These are phyloP conservation scores for Kluyveromyces marxianus DNA, from an alignment of 1,139 yeast species.

Conservation along the genomic window DNA sequence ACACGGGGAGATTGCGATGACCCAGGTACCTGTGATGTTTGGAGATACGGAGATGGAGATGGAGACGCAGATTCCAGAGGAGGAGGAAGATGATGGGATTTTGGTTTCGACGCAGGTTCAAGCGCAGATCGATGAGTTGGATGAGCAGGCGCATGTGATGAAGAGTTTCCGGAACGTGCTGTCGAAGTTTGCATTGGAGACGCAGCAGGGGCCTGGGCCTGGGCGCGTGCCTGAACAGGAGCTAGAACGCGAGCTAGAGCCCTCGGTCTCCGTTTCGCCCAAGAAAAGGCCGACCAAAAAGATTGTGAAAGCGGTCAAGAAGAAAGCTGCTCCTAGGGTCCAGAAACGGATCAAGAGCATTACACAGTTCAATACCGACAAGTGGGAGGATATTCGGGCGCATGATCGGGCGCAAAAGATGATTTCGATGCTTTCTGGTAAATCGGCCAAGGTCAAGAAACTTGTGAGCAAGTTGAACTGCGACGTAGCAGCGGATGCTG, in stretches of 20 bases:
- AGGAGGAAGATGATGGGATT: slow-evolving; percentile 8
- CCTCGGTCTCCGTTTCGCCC: too few species aligned
- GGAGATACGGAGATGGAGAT: slow-evolving; percentile 7
- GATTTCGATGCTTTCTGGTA: slow-evolving; percentile 25
- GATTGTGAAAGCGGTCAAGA: background rate
- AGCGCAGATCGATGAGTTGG: slow-evolving; percentile 23
- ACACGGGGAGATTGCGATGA: slow-evolving; percentile 2
- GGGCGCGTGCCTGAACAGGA: background rate
- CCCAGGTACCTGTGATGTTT: slow-evolving; percentile 6
- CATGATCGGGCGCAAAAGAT: slow-evolving; percentile 17
- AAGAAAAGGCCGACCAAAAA: too few species aligned
- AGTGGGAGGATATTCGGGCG: slow-evolving; percentile 10
- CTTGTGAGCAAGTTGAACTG: slow-evolving; percentile 12
- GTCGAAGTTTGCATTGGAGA: slow-evolving; percentile 7
- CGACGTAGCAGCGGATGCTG: slow-evolving; percentile 1
- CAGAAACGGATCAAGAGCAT: slow-evolving; percentile 8
- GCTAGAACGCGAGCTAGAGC: too few species aligned
- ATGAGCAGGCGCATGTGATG: slow-evolving; percentile 15
- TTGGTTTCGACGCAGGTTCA: slow-evolving; percentile 29
- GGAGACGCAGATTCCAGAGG: slow-evolving; percentile 6
- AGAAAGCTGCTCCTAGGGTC: slow-evolving; percentile 1
- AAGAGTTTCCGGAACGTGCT: slow-evolving; percentile 17
- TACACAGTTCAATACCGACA: slow-evolving; percentile 11
- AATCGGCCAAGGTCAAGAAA: slow-evolving; percentile 22
- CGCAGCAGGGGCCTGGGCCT: slow-evolving; percentile 1